phyloP scores from a whole-genome alignment of 192 early-diverging fungal genomes.

The Backusella tuberculispora region DNA sequence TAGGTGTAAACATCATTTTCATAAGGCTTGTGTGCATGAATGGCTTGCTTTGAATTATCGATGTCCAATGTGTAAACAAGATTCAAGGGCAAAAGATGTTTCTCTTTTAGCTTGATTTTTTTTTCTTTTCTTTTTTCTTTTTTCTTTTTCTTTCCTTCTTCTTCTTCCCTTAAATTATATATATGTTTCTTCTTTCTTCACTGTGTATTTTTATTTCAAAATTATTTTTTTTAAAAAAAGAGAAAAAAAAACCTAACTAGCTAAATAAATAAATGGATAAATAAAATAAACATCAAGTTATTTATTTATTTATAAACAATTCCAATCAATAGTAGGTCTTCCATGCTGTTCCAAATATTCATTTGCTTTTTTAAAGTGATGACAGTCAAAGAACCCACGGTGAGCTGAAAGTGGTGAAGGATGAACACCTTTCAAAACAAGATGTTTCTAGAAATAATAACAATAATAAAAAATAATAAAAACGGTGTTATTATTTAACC shows the following conservation, averaged over 20 bases:
- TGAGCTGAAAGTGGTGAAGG: slow-evolving; percentile 89
- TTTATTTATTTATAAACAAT: slow-evolving; percentile 34
- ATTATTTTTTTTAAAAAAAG: not conserved
- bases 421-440: slow-evolving; percentile 85
- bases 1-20: slow-evolving; percentile 76
- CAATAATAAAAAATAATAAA: too few species aligned
- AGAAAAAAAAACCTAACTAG: not conserved
- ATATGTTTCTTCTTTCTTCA: not conserved
- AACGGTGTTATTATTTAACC: not conserved
- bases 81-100: slow-evolving; percentile 47
- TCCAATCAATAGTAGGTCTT: slow-evolving; percentile 71
- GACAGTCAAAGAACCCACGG: slow-evolving; percentile 85
- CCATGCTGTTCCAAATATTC: slow-evolving; percentile 71
- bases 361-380: slow-evolving; percentile 89
- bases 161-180: not conserved
- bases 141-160: too few species aligned
- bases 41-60: slow-evolving; percentile 76
- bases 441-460: slow-evolving; percentile 70
- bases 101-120: slow-evolving; percentile 5
- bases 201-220: not conserved
- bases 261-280: too few species aligned
- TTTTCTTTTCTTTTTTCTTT: too few species aligned
- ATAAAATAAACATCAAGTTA: too few species aligned
- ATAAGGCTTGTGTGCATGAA: slow-evolving; percentile 80
- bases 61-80: slow-evolving; percentile 79